Evolutionary conservation across 768 basidiomycete genomes (phyloP), one percentile per base, ranked within the genome.

Genomic region (Suillus spraguei): DNA sequence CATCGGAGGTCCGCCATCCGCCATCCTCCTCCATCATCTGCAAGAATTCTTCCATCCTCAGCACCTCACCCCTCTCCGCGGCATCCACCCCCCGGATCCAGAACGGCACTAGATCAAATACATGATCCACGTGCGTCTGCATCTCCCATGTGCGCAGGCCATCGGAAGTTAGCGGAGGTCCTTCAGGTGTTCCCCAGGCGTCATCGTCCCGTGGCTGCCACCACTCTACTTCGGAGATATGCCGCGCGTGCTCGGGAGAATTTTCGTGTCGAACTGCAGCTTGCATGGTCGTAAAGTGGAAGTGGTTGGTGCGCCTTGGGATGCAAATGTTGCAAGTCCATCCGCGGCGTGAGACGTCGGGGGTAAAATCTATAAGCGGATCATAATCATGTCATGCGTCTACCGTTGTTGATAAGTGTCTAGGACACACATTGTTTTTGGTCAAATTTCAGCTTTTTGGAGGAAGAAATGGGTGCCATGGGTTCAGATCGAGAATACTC

Each of bases 41-140:
- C 32, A 83, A 72, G 67, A 85, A 85, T 7, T 80, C 76, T 64
- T 82, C 82, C 72, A 84, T 64, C 32, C 71, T 76, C 38, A 79
- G 70, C 50, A 79, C 75, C 47, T 81, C 76, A 5, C 81, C 83
- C 17, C 75, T 75, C 73, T 79, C 77, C 24, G 82, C 85, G 2
- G 82, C 83, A 54, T 78, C 74, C 6, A 87, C 74, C 0, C 80
- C 82, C 14, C 78, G 71, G 50, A 78, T 76, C 86, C 86, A 87
- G 70, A 85, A 86, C 4, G 81, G 81, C 39, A 87, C 79, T 66
- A 84, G 67, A 68, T 85, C 83, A 42, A 74, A 72, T 28, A 84
- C 77, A 13, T 81, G 76, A 64, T 85, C 83, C n/a, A 84, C 78
- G 55, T 75, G 78, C 6, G 67, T 66, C 33, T 74, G 68, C 70